A percentile compares a stretch with the other conserved stretches of the same genome.
Evolutionary conservation across 805 yeast species (phyloP).

Genomic region (Monosporozyma solicola): DNA sequence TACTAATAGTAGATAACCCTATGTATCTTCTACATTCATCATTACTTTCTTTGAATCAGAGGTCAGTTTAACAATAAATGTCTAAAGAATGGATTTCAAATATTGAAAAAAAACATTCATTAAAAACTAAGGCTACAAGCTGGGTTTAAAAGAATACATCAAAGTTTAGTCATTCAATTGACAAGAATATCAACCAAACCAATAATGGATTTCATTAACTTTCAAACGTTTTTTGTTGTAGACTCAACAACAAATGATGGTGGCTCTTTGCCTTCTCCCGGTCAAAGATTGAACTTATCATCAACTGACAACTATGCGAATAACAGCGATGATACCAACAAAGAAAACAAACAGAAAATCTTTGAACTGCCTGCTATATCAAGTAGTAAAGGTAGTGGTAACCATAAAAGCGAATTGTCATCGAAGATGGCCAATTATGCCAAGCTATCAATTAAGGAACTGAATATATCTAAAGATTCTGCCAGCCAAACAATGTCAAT

Average conservation of each 20-base stretch:
- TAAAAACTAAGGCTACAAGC: no score
- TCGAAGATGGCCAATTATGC: slow-evolving; percentile 2
- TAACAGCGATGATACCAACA: background rate
- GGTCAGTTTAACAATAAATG: background rate
- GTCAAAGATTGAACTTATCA: slow-evolving; percentile 19
- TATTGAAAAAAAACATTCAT: background rate
- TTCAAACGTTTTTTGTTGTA: slow-evolving; percentile 33
- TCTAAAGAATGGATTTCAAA: background rate
- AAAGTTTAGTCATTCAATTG: background rate
- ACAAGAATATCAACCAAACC: background rate
- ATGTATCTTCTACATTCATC: background rate
- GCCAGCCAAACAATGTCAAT: background rate
- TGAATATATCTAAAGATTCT: background rate
- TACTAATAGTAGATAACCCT: no score
- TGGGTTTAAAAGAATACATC: background rate
- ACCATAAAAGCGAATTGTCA: background rate
- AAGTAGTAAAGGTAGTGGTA: background rate
- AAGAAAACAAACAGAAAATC: background rate
- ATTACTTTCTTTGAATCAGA: no score
- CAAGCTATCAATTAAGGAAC: slow-evolving; percentile 2
- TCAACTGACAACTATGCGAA: slow-evolving; percentile 2
- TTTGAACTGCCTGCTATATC: background rate
- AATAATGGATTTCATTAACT: slow-evolving; percentile 40
- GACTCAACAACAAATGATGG: slow-evolving; percentile 12
- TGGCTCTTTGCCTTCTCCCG: slow-evolving; percentile 23